Evolutionary conservation across 1,284 basidiomycete species (phyloP), one percentile per base, ranked within the genome.

Genomic region (Cutaneotrichosporon sp.): DNA sequence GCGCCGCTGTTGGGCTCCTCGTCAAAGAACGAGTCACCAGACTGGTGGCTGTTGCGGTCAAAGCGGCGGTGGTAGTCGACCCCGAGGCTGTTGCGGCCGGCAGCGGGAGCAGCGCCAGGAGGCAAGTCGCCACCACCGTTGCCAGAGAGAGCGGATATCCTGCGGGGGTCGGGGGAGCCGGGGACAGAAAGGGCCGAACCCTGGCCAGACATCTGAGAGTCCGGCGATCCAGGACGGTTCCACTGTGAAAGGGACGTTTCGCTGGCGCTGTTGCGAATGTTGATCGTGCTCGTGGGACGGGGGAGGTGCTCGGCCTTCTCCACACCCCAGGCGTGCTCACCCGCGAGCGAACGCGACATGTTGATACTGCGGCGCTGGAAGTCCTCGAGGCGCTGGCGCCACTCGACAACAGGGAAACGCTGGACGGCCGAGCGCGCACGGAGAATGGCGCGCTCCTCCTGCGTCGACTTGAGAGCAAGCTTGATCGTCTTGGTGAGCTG

Each of bases 371-470:
- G 86, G 58, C 81, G 83, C 73, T 94, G 90, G 81, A 93, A 89
- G 73, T 94, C 90, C 76, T 94, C 90, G 78, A 86, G 88, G 49
- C 88, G 83, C 72, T 93, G 90, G 68, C 90, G 87, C 90, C 90
- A 93, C 76, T 93, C 90, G 41, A 94, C 87, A 56, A 94, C 90
- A 7, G 90, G 90, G 86, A 94, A 94, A 69, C 90, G 87, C 67
- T 93, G 90, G 7, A 93, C 82, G 20, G 90, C 90, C 36, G 90
- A 93, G 46, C 90, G 84, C 37, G 90, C 90, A 69, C 90, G 87
- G 15, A 94, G 80, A 65, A 94, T 84, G 10, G 90, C 89, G 58
- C 90, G 85, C 64, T 93, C 90, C 72, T 93, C 86, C 64, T 89
- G 83, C 0, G 86, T 84, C 8, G 90, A 92, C 73, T 88, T 93